Evolutionary conservation across 108 stramenopile genomes (phyloP), one percentile per base, ranked within the genome.

Genomic region (Discostella pseudostelligera): DNA sequence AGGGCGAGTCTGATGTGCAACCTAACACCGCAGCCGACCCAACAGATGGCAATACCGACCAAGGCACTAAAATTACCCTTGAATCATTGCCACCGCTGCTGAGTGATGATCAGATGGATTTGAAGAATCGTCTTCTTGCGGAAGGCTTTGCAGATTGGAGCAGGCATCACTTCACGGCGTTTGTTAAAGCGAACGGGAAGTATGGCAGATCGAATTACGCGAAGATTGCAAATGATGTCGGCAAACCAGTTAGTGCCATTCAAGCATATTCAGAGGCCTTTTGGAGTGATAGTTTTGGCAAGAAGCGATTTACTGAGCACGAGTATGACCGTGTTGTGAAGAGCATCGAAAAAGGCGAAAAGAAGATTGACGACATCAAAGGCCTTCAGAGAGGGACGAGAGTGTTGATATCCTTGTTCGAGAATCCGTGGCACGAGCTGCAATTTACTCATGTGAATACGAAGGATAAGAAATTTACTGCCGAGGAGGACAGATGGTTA

Each of bases 101-200:
- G 43, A 84, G 84, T 16, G 83, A 82, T 39, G 91, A 93, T 56
- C 67, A 89, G 35, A 87, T 77, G 11, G 74, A 89, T 26, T 94
- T 94, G 74, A 88, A 95, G 76, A 64, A 74, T n/a, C 48, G 55
- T 53, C 82, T 99, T 17, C 78, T 99, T 7, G 65, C 72, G 7
- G 91, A 92, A 61, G 97, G 94, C 24, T 99, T 97, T 69, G 66
- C 74, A 20, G 74, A 82, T 57, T 99, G 98, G 98, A 87, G 65
- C 19, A 78, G 94, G 35, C 72, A 80, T 26, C 85, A 99, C 72
- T 96, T 87, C 66, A 70, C 81, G 32, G 72, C 83, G 8, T 96
- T 96, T 70, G 76, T 95, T 26, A 87, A 85, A 65, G 84, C 82
- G 19, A 57, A 45, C 24, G 64, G 56, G 8, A 64, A 63, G 39